Conservation (phyloP, 2,329 filamentous ascomycete genomes). For the Rutstroemia sydowiana region DNA sequence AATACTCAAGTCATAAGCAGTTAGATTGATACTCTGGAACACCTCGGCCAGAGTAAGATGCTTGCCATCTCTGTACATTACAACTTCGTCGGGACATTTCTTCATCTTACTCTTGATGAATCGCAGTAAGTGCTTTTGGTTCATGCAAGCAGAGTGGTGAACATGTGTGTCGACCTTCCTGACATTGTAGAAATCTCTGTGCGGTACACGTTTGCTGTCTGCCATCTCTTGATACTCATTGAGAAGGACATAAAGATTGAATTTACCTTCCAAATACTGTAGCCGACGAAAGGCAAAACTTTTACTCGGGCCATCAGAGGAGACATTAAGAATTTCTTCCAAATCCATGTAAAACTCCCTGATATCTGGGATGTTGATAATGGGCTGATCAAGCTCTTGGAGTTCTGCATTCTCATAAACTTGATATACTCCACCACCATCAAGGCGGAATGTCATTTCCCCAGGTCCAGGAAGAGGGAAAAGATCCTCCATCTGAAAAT, state of each 20-base stretch:
- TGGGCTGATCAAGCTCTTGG: constrained; percentile 56
- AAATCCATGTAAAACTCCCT: constrained; percentile 95
- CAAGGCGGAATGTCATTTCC: constrained; percentile 67
- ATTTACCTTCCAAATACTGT: constrained; percentile 94
- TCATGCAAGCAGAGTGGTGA: constrained; percentile 99
- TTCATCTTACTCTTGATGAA: constrained; percentile 99
- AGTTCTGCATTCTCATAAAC: constrained; percentile 69
- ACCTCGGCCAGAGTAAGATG: constrained; percentile 87
- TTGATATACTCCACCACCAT: constrained; percentile 83
- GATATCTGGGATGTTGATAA: constrained; percentile 81
- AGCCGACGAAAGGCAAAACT: constrained; percentile 93
- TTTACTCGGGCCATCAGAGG: constrained; percentile 91
- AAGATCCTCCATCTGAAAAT: constrained; percentile 77
- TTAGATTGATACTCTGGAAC: constrained; percentile 94
- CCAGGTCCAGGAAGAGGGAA: constrained; percentile 65
- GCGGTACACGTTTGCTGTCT: constrained; percentile 94
- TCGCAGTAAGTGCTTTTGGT: constrained; percentile 93
- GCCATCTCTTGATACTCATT: constrained; percentile 98
- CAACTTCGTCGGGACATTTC: constrained; percentile 89
- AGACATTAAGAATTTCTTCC: constrained; percentile 78
- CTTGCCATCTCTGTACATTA: constrained; percentile 86
- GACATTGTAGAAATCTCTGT: constrained; percentile 98
- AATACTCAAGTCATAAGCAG: constrained; percentile 94
- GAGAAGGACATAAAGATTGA: constrained; percentile 84
- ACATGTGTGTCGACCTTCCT: constrained; percentile 98